Evolutionary conservation across 164 flowering plant species (phyloP), one percentile per base, ranked within the genome.

Genomic region (Protea cynaroides): DNA sequence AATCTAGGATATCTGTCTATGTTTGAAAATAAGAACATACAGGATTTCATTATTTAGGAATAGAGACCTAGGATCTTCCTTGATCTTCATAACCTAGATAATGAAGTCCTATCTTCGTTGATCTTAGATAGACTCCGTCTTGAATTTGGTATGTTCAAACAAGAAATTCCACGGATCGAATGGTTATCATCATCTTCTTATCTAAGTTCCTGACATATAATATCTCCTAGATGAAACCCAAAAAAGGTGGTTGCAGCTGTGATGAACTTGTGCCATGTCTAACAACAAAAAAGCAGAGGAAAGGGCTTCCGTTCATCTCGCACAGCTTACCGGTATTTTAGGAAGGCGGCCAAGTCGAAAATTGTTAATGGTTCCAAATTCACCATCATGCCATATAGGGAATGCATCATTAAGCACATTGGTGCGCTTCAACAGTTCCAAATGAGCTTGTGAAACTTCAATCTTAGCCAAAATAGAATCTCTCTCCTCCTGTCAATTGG

Each of bases 331-430:
- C 60, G 79, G 93, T 66, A 91, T 78, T 75, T 86, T 91, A 56
- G 99, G 90, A 74, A 91, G 96, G 61, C 97, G 82, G 71, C 97
- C 99, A 72, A 91, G 92, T 53, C 97, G 88, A 47, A 91, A 95
- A 80, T 95, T 91, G 80, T 95, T 95, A 56, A 95, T 95, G 21
- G 99, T 95, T 70, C 99, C 99, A 78, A 95, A 95, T 53, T 91
- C 99, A 64, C 96, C 97, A 78, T 95, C 97, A 79, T 89, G 89
- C 75, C 83, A 77, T 29, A 91, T 91, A 4, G 92, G 96, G 70
- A 92, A 95, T 68, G 97, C 97, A 80, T 92, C 96, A 77, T 83
- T 88, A 40, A 95, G 83, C 37, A 95, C 99, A 80, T 89, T 95
- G 52, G 92, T 89, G 59, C 81, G 79, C 84, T 91, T 95, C 79